A percentile compares a stretch with the other conserved stretches of the same genome.
These are phyloP conservation scores for Vigna nakashimae DNA, from an alignment of 306 rosid species.

Conservation along the genomic window DNA sequence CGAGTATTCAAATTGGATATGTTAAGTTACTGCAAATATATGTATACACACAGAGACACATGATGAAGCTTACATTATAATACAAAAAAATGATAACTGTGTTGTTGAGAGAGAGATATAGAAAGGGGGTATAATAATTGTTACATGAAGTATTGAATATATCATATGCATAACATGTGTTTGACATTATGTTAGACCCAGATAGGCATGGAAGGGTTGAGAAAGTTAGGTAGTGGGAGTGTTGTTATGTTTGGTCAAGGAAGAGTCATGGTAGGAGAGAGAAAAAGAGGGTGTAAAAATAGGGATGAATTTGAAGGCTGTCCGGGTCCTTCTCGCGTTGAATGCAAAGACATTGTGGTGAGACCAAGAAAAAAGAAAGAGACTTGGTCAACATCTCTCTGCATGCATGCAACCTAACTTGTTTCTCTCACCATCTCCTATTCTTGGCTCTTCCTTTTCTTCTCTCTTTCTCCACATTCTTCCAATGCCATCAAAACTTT, in stretches of 20 bases:
- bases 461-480: neutral
- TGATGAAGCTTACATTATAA: too few species aligned
- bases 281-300: constrained; percentile 3
- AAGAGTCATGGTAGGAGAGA: constrained; percentile 5
- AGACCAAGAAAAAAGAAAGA: constrained; percentile 17
- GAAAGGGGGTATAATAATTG: too few species aligned
- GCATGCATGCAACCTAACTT: neutral
- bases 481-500: constrained; percentile 54
- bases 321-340: constrained; percentile 48
- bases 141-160: too few species aligned
- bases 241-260: constrained; percentile 11
- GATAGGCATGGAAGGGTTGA: neutral
- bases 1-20: too few species aligned
- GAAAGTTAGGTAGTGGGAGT: neutral
- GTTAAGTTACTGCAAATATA: too few species aligned
- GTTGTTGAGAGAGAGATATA: too few species aligned
- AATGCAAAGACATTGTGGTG: constrained; percentile 4
- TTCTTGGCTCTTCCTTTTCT: constrained; percentile 46
- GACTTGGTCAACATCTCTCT: constrained; percentile 60
- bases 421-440: constrained; percentile 37
- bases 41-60: too few species aligned
- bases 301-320: constrained; percentile 49
- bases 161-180: too few species aligned
- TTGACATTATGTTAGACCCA: too few species aligned
- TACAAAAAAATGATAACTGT: too few species aligned